Evolutionary conservation across 371 early-diverging fungal species (phyloP).

Genomic region (Syncephalastrum contaminatum): DNA sequence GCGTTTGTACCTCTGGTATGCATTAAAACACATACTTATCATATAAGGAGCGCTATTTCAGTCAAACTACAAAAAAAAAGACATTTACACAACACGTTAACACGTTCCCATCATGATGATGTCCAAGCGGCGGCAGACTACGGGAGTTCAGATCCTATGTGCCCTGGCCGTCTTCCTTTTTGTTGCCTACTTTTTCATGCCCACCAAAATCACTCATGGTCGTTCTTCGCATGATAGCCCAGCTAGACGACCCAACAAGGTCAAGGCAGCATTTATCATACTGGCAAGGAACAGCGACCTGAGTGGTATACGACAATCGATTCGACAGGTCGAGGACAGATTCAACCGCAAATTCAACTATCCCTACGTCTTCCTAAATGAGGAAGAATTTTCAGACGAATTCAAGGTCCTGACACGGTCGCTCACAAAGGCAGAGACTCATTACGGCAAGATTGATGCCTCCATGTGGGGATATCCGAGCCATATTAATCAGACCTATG

Average conservation of each 20-base stretch:
- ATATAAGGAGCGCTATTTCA: too few relatives aligned
- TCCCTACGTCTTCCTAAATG: conserved; percentile 88
- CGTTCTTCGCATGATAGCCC: neutral
- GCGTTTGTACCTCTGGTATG: too few relatives aligned
- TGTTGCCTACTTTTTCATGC: conserved; percentile 16
- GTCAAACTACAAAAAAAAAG: too few relatives aligned
- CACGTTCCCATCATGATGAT: conserved; percentile 11
- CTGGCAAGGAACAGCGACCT: conserved; percentile 77
- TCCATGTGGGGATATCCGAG: conserved; percentile 84
- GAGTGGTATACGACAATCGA: conserved; percentile 58
- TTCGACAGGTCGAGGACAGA: conserved; percentile 77
- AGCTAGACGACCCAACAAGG: conserved; percentile 4
- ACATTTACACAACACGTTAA: neutral
- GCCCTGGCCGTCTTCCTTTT: conserved; percentile 16
- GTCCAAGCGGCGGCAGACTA: conserved; percentile 27
- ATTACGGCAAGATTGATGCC: conserved; percentile 44
- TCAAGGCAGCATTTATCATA: conserved; percentile 66
- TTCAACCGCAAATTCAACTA: conserved; percentile 85
- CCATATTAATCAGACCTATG: conserved; percentile 74
- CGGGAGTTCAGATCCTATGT: conserved; percentile 19
- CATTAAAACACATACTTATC: too few relatives aligned
- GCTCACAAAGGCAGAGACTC: conserved; percentile 52
- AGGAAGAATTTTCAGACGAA: conserved; percentile 74
- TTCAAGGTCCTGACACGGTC: conserved; percentile 63
- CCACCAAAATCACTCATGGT: neutral